Evolutionary conservation across 2,329 filamentous ascomycete species (phyloP).

Genomic region (Paracoccidioides lutzii): DNA sequence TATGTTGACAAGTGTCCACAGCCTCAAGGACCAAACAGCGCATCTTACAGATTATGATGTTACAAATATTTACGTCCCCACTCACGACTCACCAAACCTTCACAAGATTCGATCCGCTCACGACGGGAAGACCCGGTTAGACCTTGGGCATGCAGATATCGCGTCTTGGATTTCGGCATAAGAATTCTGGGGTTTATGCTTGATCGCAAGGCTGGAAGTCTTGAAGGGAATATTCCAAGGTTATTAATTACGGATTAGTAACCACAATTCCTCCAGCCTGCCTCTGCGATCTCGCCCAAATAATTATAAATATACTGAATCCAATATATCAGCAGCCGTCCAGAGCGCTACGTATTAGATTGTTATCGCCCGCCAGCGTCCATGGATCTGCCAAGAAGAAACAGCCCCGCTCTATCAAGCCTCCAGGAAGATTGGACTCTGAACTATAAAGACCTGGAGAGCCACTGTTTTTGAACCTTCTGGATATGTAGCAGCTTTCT

Average conservation of each 20-base stretch:
- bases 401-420: background rate
- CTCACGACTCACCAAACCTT: background rate
- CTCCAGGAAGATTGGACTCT: background rate
- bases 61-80: background rate
- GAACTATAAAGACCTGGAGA: background rate
- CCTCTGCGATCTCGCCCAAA: too few relatives aligned
- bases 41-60: background rate
- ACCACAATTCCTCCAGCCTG: background rate
- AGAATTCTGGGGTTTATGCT: too few relatives aligned
- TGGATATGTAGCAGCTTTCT: background rate
- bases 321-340: too few relatives aligned
- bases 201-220: too few relatives aligned
- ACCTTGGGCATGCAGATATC: background rate
- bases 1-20: too few relatives aligned
- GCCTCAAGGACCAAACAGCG: background rate
- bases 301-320: too few relatives aligned
- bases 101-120: background rate
- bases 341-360: too few relatives aligned
- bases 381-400: too few relatives aligned
- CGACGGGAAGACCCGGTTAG: background rate
- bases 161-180: too few relatives aligned
- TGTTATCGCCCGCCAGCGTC: too few relatives aligned
- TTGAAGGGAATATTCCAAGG: background rate
- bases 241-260: background rate
- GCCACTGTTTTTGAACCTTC: background rate